Base-by-base conservation (phyloP, 441 rosid genomes). In the Adansonia madagascariensis region DNA sequence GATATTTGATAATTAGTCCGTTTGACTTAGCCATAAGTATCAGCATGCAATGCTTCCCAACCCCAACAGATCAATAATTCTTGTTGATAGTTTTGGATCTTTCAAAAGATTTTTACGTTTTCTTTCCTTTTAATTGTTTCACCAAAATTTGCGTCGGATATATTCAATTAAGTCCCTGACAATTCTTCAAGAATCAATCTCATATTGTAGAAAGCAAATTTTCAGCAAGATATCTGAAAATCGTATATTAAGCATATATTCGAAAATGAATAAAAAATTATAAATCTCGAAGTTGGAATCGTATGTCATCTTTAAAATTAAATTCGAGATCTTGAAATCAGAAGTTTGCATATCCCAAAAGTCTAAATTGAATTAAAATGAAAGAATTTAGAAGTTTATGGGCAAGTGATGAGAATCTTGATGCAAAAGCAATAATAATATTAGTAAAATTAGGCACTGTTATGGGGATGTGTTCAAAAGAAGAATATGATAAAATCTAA, bases 381-480 rank as follows among this genome's bases (percentile, higher is more conserved):
- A 41, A 31, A 71, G 43, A 73, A 17, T 4, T 9, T 35, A 56
- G 53, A 41, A 73, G 12, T 35, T 49, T 39, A 65, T 0, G 49
- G 60, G 57, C 53, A 57, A 62, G 49, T 53, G 76, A 71, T 53
- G 74, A 80, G 80, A 83, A 66, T 65, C 80, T 77, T 77, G 75
- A 70, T 55, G 72, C 65, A 71, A 71, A 77, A 52, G 17, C 61
- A 27, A 27, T 61, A 61, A 61, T 61, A 61, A 22, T 43, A 61
- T 9, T 68, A 31, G 4, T 9, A 55, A 78, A 75, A 73, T 41
- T 46, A 46, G 61, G 85, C 82, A 80, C 49, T 80, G 64, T 77
- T 66, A 74, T 80, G 64, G 84, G 84, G 75, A 78, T 76, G 76
- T 65, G 82, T 76, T 82, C 12, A 71, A 59, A 27, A 59, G 46